Percentiles rank a stretch among this genome's conserved stretches.
Conservation (phyloP, 495 filamentous ascomycete genomes). For the Daldinia concentrica region DNA sequence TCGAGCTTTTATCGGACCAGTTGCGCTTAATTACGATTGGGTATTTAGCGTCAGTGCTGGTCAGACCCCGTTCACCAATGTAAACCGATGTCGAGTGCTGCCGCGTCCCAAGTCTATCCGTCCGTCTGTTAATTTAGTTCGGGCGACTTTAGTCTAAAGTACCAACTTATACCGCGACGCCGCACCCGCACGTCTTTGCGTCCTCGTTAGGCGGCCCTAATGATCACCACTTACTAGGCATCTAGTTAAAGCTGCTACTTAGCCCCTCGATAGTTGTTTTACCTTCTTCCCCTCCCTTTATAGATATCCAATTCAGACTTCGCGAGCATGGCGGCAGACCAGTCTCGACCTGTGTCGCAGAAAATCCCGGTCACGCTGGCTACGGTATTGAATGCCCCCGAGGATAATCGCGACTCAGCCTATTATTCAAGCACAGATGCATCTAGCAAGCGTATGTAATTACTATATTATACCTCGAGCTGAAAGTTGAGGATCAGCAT, state of each 20-base stretch:
- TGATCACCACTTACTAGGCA: slow-evolving; percentile 3
- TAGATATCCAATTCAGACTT: neutral
- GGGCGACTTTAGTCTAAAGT: slow-evolving; percentile 3
- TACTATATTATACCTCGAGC: slow-evolving; percentile 4
- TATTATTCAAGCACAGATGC: slow-evolving; percentile 64
- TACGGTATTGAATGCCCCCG: slow-evolving; percentile 59
- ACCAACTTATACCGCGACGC: slow-evolving; percentile 12
- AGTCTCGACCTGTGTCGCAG: slow-evolving; percentile 53
- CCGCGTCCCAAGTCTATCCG: slow-evolving; percentile 8
- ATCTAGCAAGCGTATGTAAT: slow-evolving; percentile 63
- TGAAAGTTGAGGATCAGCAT: slow-evolving; percentile 9
- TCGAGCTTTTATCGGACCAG: slow-evolving; percentile 28
- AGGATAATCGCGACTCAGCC: slow-evolving; percentile 63
- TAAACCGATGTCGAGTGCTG: slow-evolving; percentile 22
- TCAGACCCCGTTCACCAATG: slow-evolving; percentile 35
- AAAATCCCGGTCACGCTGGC: slow-evolving; percentile 60
- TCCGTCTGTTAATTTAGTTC: slow-evolving; percentile 4
- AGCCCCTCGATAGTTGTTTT: neutral
- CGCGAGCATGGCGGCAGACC: slow-evolving; percentile 48
- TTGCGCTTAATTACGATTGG: slow-evolving; percentile 47
- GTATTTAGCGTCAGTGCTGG: slow-evolving; percentile 39
- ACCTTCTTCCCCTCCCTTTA: neutral
- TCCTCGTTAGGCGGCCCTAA: slow-evolving; percentile 3
- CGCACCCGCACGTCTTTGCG: slow-evolving; percentile 5
- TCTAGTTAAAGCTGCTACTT: slow-evolving; percentile 9